phyloP scores from a whole-genome alignment of 2,329 filamentous ascomycete species.

The Emmonsia crescens region DNA sequence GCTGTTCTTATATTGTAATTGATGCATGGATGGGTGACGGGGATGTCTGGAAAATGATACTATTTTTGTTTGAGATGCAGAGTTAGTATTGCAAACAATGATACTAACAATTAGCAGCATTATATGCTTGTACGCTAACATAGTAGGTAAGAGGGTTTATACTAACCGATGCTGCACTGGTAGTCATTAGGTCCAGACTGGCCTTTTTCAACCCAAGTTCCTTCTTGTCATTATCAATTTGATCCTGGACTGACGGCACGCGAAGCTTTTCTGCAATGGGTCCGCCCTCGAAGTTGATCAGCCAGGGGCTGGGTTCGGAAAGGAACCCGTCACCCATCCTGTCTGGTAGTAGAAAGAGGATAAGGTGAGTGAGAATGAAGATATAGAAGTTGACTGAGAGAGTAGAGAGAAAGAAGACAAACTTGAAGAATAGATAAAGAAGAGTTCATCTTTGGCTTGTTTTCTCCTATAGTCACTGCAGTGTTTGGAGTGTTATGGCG shows the following conservation, averaged over 20 bases:
- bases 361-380: too few species aligned
- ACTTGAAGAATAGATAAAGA: neutral
- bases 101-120: neutral
- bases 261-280: neutral
- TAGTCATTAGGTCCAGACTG: neutral
- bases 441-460: neutral
- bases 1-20: neutral
- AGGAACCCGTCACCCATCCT: neutral
- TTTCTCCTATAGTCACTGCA: neutral
- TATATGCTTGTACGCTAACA: neutral
- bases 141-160: neutral
- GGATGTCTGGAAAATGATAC: neutral
- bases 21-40: neutral
- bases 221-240: neutral
- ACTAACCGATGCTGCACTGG: neutral
- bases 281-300: constrained; percentile 4
- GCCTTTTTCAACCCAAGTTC: neutral
- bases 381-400: neutral
- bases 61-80: neutral
- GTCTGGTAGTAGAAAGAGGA: neutral
- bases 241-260: neutral
- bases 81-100: neutral
- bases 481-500: neutral
- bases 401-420: neutral
- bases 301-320: constrained; percentile 3